phyloP scores from a whole-genome alignment of 2,329 filamentous ascomycete genomes.

The Whalleya microplaca region DNA sequence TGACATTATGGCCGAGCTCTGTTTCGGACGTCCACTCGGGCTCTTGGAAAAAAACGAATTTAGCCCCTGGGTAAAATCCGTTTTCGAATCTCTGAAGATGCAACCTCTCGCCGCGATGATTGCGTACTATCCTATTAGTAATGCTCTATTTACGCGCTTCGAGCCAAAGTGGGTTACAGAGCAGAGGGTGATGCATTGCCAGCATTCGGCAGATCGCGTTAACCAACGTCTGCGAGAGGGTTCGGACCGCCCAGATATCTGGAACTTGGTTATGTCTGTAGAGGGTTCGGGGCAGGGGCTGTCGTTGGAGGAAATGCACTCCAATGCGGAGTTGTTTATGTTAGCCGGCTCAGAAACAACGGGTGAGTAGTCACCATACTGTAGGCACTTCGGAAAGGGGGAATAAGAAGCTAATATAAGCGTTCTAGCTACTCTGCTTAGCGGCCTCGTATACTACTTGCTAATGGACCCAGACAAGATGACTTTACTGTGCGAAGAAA shows the following conservation, averaged over 20 bases:
- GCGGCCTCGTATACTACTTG: conserved; percentile 34
- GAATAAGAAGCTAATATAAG: not conserved
- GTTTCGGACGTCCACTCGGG: conserved; percentile 24
- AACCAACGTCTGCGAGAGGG: conserved; percentile 27
- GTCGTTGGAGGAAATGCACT: conserved; percentile 19
- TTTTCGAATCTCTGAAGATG: conserved; percentile 13
- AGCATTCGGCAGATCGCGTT: conserved; percentile 31
- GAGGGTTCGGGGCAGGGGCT: conserved; percentile 13
- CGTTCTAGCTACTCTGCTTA: conserved; percentile 40
- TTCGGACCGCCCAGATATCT: conserved; percentile 27
- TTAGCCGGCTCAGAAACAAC: conserved; percentile 16
- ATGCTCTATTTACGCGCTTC: conserved; percentile 19
- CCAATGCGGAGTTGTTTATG: conserved; percentile 14
- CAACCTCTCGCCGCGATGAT: not conserved
- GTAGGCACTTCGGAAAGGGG: not conserved
- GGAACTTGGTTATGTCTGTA: conserved; percentile 21
- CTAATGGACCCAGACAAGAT: conserved; percentile 22
- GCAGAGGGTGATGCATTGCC: conserved; percentile 17
- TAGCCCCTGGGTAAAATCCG: conserved; percentile 20
- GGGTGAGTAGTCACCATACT: not conserved
- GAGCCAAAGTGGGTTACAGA: conserved; percentile 26
- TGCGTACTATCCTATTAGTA: conserved; percentile 17
- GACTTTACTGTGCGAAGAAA: conserved; percentile 27
- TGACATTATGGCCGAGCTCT: conserved; percentile 28
- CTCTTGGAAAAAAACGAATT: conserved; percentile 20